Evolutionary conservation across 768 basidiomycete genomes (phyloP).

Genomic region (Calocybe gangraenosa): DNA sequence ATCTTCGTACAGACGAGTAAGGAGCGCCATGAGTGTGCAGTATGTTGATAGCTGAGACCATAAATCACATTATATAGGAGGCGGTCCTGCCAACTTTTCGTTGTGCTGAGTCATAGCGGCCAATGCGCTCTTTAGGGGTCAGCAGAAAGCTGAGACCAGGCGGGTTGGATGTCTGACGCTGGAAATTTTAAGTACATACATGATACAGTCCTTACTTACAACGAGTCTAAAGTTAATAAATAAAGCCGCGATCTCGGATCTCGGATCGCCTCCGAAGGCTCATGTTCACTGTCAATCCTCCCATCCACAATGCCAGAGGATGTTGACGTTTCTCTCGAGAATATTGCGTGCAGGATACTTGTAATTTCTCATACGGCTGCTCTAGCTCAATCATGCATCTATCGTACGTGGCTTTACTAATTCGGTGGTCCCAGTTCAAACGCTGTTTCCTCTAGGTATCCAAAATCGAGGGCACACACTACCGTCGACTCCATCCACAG

Average conservation of each 20-base stretch:
- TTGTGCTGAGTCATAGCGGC: too few relatives aligned
- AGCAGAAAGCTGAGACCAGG: too few relatives aligned
- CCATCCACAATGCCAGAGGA: conserved; percentile 1
- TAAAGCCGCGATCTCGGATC: background rate
- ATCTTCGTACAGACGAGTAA: conserved; percentile 33
- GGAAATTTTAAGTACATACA: too few relatives aligned
- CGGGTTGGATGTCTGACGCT: too few relatives aligned
- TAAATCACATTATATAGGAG: too few relatives aligned
- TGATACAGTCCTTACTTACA: too few relatives aligned
- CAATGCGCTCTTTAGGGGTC: too few relatives aligned
- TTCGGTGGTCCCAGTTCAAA: background rate
- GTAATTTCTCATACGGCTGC: conserved; percentile 23
- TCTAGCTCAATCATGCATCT: conserved; percentile 21
- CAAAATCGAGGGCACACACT: conserved; percentile 1
- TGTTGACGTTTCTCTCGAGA: conserved; percentile 4
- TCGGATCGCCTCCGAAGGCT: background rate
- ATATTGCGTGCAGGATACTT: conserved; percentile 29
- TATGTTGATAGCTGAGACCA: too few relatives aligned
- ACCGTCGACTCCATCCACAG: conserved; percentile 1
- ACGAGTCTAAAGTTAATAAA: too few relatives aligned
- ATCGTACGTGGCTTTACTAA: conserved; percentile 12
- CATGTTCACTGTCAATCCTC: background rate
- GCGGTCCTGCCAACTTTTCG: too few relatives aligned
- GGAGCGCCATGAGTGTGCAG: too few relatives aligned
- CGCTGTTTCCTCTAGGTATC: conserved; percentile 6